Base-by-base conservation (phyloP, 140 eudicot species). In the Bidens hawaiensis region DNA sequence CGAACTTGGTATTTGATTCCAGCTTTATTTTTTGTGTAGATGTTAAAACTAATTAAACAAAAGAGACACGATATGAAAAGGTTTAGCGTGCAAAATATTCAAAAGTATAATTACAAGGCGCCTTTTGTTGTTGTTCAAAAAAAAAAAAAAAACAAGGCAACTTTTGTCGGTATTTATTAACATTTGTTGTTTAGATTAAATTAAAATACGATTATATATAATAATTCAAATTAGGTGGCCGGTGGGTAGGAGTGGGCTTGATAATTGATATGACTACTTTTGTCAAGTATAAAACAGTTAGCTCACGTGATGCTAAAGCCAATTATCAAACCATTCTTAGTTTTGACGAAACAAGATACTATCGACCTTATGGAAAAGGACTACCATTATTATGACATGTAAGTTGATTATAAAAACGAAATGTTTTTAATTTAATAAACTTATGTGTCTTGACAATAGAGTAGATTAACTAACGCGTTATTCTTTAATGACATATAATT, bases 151-250 rank as follows among this genome's bases (percentile, higher is more conserved):
- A n/a, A n/a, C n/a, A n/a, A n/a, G n/a, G n/a, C n/a, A n/a, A n/a
- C n/a, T n/a, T n/a, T n/a, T 38, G 16, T 38, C 45, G 45, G 4
- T 12, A 38, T 15, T 38, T 2, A 38, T n/a, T n/a, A n/a, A n/a
- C n/a, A n/a, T n/a, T n/a, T 2, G 12, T 19, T 48, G 7, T 47
- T 48, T 19, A 5, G 19, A 5, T 48, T 19, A 48, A 48, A 48
- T 47, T 34, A 7, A 34, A 9, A 1, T 34, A 3, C 28, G 27
- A 10, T 49, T 49, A 21, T 19, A 8, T 19, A 11, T 11, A 21
- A 50, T 50, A 50, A 49, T 50, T 23, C 24, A 51, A 12, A 23
- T 24, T 51, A 4, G 59, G 36, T 52, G 59, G 59, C 31, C 57
- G 57, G 57, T 24, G 57, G 31, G 31, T 23, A 4, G 0, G 30